These are phyloP conservation scores for Cenococcum geophilum DNA, from an alignment of 495 filamentous ascomycete genomes.

Conservation along the genomic window DNA sequence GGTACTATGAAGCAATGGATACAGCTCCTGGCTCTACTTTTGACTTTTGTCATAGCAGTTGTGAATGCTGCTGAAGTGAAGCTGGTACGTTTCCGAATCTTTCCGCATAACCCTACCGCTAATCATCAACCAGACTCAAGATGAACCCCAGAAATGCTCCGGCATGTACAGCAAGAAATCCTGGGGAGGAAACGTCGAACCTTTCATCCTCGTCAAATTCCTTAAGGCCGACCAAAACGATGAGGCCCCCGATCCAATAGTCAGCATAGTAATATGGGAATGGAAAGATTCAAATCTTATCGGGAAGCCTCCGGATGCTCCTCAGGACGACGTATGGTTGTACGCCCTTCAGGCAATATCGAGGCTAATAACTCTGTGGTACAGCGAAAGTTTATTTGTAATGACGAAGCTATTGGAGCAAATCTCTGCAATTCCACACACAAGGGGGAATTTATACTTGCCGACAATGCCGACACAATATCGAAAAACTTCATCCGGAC, in stretches of 20 bases:
- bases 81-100: slow-evolving; percentile 17
- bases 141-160: slow-evolving; percentile 79
- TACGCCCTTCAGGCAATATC: slow-evolving; percentile 24
- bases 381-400: slow-evolving; percentile 70
- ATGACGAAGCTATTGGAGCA: slow-evolving; percentile 56
- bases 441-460: slow-evolving; percentile 79
- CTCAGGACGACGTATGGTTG: slow-evolving; percentile 28
- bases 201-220: slow-evolving; percentile 82
- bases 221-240: slow-evolving; percentile 46
- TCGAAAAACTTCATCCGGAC: slow-evolving; percentile 68
- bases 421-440: slow-evolving; percentile 66
- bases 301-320: slow-evolving; percentile 43
- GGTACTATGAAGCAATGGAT: slow-evolving; percentile 26
- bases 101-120: not conserved
- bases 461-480: slow-evolving; percentile 60
- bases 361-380: slow-evolving; percentile 11
- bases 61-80: slow-evolving; percentile 29
- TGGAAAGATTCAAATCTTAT: slow-evolving; percentile 79
- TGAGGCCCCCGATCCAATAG: slow-evolving; percentile 59
- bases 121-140: slow-evolving; percentile 62
- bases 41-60: slow-evolving; percentile 19
- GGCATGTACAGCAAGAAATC: slow-evolving; percentile 92
- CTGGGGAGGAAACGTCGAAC: slow-evolving; percentile 86
- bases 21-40: slow-evolving; percentile 21
- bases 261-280: slow-evolving; percentile 88